These are phyloP conservation scores for Hyphopichia fennica DNA, from an alignment of 1,139 yeast species.

Conservation along the genomic window DNA sequence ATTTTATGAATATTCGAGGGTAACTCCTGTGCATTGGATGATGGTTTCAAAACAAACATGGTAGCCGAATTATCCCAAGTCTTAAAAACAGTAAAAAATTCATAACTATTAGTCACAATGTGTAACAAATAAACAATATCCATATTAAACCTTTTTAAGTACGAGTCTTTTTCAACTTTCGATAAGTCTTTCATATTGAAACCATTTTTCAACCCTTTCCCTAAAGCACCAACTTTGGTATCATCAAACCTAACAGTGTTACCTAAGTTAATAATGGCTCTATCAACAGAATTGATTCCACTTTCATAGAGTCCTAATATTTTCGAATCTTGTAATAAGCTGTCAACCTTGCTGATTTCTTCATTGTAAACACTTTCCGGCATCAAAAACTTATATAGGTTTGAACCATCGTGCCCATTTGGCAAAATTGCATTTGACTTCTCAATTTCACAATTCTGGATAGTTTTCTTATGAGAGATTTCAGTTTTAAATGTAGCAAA, in stretches of 20 bases:
- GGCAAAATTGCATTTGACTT: constrained; percentile 65
- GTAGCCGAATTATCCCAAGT: constrained; percentile 59
- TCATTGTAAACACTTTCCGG: constrained; percentile 61
- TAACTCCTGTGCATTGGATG: constrained; percentile 65
- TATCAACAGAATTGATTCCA: constrained; percentile 62
- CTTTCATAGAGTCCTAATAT: constrained; percentile 79
- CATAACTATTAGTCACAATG: constrained; percentile 73
- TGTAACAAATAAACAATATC: constrained; percentile 72
- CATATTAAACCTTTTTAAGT: constrained; percentile 55
- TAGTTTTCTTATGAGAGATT: constrained; percentile 41
- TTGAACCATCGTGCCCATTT: constrained; percentile 59
- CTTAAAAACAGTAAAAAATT: constrained; percentile 66
- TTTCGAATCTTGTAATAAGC: constrained; percentile 63
- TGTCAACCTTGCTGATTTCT: constrained; percentile 58
- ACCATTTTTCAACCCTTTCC: constrained; percentile 83
- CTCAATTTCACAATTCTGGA: constrained; percentile 59
- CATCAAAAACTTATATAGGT: constrained; percentile 65
- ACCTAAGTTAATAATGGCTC: constrained; percentile 81
- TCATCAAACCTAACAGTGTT: constrained; percentile 67
- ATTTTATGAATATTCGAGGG: constrained; percentile 52
- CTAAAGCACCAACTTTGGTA: constrained; percentile 76
- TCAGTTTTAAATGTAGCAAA: constrained; percentile 66
- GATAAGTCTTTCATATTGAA: constrained; percentile 65
- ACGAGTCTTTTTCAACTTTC: constrained; percentile 47
- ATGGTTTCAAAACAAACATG: constrained; percentile 68